phyloP scores from a whole-genome alignment of 2,329 filamentous ascomycete species.

The Fragosphaeria purpurea region DNA sequence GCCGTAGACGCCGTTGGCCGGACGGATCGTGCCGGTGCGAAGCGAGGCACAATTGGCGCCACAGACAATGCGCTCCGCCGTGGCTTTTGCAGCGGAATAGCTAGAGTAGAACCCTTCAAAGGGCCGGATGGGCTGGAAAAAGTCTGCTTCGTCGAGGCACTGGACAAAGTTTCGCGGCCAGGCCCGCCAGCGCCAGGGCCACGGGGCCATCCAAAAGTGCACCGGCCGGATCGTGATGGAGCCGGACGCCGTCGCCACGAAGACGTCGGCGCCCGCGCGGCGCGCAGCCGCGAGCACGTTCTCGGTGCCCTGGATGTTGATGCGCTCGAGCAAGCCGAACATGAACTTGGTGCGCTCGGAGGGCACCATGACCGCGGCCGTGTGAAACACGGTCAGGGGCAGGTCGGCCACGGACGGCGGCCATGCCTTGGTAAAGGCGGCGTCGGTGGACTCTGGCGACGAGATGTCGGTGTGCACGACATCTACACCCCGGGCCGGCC shows the following conservation, averaged over 20 bases:
- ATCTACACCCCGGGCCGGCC: conserved; percentile 23
- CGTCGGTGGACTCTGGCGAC: conserved; percentile 24
- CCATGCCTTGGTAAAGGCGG: conserved; percentile 35
- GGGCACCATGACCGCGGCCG: conserved; percentile 34
- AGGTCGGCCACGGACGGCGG: conserved; percentile 24
- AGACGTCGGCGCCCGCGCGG: conserved; percentile 29
- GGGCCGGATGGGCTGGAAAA: conserved; percentile 23
- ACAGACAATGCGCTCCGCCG: conserved; percentile 35
- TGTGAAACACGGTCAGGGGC: conserved; percentile 41
- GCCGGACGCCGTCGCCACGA: conserved; percentile 37
- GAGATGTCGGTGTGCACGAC: conserved; percentile 36
- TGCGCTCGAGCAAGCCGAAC: conserved; percentile 27
- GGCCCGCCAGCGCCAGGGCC: conserved; percentile 22
- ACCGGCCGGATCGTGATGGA: conserved; percentile 31
- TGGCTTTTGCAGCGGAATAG: conserved; percentile 36
- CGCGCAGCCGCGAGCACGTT: conserved; percentile 34
- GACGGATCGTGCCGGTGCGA: conserved; percentile 41
- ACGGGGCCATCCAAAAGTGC: conserved; percentile 27
- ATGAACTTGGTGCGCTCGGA: conserved; percentile 31
- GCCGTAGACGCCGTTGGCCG: conserved; percentile 43
- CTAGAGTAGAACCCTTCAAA: conserved; percentile 33
- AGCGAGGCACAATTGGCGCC: conserved; percentile 24
- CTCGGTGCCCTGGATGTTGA: conserved; percentile 37
- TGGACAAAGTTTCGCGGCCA: conserved; percentile 30
- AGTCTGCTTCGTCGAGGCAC: conserved; percentile 30